Conservation (phyloP, 2,329 filamentous ascomycete genomes). For the Coniella vitis region DNA sequence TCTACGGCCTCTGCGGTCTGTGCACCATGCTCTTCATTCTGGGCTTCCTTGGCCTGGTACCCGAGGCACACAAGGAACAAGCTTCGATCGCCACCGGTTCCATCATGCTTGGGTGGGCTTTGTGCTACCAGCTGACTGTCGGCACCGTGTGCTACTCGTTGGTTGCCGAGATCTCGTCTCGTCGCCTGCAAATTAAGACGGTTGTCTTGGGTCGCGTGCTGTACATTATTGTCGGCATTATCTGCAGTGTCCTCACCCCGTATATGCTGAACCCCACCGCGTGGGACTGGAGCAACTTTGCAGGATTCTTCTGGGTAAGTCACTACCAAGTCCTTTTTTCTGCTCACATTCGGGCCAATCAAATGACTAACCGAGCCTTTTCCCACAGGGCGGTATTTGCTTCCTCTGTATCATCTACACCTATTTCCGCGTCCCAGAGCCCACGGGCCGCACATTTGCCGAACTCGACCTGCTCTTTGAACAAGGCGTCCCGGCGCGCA, state of each 20-base stretch:
- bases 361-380: not conserved
- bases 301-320: constrained; percentile 77
- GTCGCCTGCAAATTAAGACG: constrained; percentile 83
- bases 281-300: constrained; percentile 84
- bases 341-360: not conserved
- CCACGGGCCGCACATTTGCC: constrained; percentile 72
- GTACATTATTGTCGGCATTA: constrained; percentile 75
- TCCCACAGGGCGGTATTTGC: constrained; percentile 58
- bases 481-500: constrained; percentile 60
- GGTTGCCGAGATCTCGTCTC: constrained; percentile 76
- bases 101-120: constrained; percentile 77
- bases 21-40: constrained; percentile 74
- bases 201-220: constrained; percentile 78
- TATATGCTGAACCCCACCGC: constrained; percentile 87
- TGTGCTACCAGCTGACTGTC: constrained; percentile 80
- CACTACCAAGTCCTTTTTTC: not conserved
- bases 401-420: constrained; percentile 76
- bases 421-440: constrained; percentile 76
- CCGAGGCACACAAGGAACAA: constrained; percentile 47
- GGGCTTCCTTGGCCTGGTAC: constrained; percentile 74
- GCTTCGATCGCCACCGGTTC: constrained; percentile 72
- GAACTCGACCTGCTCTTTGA: constrained; percentile 85
- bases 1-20: constrained; percentile 67
- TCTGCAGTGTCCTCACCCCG: constrained; percentile 75
- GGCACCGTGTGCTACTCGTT: constrained; percentile 87